These are phyloP conservation scores for Rosa chinensis DNA, from an alignment of 306 rosid genomes.

Conservation along the genomic window DNA sequence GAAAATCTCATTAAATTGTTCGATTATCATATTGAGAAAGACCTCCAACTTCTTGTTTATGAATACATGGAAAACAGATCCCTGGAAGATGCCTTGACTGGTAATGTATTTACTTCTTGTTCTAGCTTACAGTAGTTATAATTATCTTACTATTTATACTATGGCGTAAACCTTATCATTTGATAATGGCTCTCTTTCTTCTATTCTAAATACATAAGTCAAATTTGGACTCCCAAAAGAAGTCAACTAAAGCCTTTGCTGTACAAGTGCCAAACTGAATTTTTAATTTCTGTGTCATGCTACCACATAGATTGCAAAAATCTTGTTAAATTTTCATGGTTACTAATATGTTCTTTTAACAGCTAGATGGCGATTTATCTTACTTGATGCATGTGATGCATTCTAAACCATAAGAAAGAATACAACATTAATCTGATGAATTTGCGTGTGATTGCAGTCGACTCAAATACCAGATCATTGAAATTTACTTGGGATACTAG, in stretches of 20 bases:
- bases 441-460: background rate
- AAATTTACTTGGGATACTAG: background rate
- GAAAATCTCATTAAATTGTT: background rate
- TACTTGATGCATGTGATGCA: no score
- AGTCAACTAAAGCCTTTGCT: no score
- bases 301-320: no score
- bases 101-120: constrained; percentile 2
- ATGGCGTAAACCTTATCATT: background rate
- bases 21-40: background rate
- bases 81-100: constrained; percentile 18
- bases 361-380: no score
- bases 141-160: no score
- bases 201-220: background rate
- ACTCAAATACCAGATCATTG: background rate
- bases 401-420: no score
- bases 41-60: background rate
- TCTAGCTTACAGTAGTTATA: background rate
- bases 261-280: no score
- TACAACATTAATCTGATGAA: background rate
- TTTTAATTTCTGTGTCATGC: no score
- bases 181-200: background rate
- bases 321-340: no score
- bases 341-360: no score
- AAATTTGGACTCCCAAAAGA: background rate
- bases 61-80: constrained; percentile 20